These are phyloP conservation scores for Cercospora janseana DNA, from an alignment of 2,329 filamentous ascomycete genomes.

Conservation along the genomic window DNA sequence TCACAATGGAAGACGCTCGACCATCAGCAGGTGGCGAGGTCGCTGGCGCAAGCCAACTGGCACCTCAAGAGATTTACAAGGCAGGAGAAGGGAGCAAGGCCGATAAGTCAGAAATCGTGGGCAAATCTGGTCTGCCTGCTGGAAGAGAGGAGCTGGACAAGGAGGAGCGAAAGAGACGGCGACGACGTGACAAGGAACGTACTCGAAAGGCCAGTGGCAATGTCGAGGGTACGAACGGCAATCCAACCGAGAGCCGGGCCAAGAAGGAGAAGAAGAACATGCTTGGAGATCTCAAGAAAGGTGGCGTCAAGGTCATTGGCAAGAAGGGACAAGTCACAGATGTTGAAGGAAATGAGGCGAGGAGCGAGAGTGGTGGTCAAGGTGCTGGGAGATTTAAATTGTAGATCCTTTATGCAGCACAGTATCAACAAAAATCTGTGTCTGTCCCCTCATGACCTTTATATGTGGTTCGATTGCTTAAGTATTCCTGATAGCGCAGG, in stretches of 20 bases:
- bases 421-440: too few relatives aligned
- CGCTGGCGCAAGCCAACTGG: conserved; percentile 68
- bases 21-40: conserved; percentile 77
- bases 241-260: conserved; percentile 38
- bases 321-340: conserved; percentile 83
- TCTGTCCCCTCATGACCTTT: too few relatives aligned
- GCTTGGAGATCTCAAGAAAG: conserved; percentile 71
- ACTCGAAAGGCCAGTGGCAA: conserved; percentile 65
- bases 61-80: conserved; percentile 91
- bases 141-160: conserved; percentile 82
- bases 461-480: too few relatives aligned
- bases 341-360: conserved; percentile 74
- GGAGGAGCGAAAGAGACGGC: conserved; percentile 75
- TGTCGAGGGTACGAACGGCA: conserved; percentile 39
- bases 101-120: conserved; percentile 66
- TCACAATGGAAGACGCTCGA: conserved; percentile 92
- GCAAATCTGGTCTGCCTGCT: conserved; percentile 72
- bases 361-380: conserved; percentile 23
- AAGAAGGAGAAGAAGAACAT: conserved; percentile 57
- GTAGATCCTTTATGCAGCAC: too few relatives aligned
- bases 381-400: conserved; percentile 36
- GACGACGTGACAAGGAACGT: conserved; percentile 74
- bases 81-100: conserved; percentile 59
- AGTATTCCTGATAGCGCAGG: too few relatives aligned
- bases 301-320: conserved; percentile 87